phyloP scores from a whole-genome alignment of 495 filamentous ascomycete species.

The Tuber aestivum region DNA sequence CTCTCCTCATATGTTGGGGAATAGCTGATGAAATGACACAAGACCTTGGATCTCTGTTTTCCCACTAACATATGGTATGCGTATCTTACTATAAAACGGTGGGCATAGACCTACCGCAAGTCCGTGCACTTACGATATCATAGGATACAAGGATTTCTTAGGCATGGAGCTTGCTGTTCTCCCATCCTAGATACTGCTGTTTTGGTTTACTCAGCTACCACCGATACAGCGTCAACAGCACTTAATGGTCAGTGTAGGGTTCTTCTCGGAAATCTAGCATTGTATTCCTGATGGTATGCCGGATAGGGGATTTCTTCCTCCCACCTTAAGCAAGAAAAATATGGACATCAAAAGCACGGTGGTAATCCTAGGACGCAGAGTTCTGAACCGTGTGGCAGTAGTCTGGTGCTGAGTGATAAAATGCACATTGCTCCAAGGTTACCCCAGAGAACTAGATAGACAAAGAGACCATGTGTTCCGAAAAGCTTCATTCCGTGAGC shows the following conservation, averaged over 20 bases:
- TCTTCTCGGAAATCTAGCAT: neutral
- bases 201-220: neutral
- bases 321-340: no score
- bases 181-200: neutral
- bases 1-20: neutral
- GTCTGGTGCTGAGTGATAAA: neutral
- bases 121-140: no score
- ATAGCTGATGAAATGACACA: neutral
- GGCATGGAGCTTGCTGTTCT: neutral
- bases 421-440: neutral
- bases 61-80: neutral
- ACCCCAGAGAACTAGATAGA: no score
- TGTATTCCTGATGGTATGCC: neutral
- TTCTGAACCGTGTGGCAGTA: no score
- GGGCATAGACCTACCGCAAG: neutral
- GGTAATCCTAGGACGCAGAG: no score
- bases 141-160: neutral
- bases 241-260: neutral
- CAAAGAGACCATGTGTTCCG: no score
- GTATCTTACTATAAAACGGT: neutral
- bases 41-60: neutral
- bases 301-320: neutral
- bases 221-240: neutral
- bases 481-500: neutral
- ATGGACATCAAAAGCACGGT: no score